Evolutionary conservation across 1,284 basidiomycete genomes (phyloP), one percentile per base, ranked within the genome.

Genomic region (Ceratobasidium sp.): DNA sequence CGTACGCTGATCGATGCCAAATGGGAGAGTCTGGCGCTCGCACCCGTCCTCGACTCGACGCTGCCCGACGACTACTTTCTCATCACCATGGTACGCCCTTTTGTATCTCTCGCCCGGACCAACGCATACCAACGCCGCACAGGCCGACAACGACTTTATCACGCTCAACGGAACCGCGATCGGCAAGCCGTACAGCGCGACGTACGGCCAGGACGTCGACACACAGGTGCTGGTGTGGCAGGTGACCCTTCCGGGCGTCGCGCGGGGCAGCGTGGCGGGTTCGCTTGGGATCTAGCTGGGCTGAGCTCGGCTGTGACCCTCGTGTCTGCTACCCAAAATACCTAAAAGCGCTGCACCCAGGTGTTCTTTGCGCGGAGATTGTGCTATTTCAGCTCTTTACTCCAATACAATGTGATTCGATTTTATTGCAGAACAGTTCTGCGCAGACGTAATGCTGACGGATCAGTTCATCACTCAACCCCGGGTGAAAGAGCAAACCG

Each of bases 201-300:
- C 41, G 8, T 79, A 79, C 14, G 87, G 86, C 0, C 68, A 85
- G 27, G 85, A 89, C 77, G 84, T 85, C 39, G 88, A 91, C 77
- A 91, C 87, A 77, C 89, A 92, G 81, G 85, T 90, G 76, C 78
- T 91, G 76, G 89, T 91, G 2, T 92, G 88, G 83, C 83, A 88
- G 31, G 84, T 91, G 19, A 90, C 89, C 1, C 81, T 92, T 1
- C 90, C 90, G 0, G 85, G 74, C 41, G 77, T 80, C 16, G 49
- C 66, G 29, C 73, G 74, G 24, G 79, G 78, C 16, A 77, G 77
- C 37, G 77, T 80, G 31, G 76, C 78, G 54, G 66, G 77, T 27
- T 74, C 76, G 19, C 76, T 80, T 72, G 77, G 77, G 8, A 74
- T 78, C 53, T 79, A 61, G 54, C 53, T 79, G 56, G 54, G 22